Evolutionary conservation across 331 rosid species (phyloP), one percentile per base, ranked within the genome.

Genomic region (Spiraea crenata): DNA sequence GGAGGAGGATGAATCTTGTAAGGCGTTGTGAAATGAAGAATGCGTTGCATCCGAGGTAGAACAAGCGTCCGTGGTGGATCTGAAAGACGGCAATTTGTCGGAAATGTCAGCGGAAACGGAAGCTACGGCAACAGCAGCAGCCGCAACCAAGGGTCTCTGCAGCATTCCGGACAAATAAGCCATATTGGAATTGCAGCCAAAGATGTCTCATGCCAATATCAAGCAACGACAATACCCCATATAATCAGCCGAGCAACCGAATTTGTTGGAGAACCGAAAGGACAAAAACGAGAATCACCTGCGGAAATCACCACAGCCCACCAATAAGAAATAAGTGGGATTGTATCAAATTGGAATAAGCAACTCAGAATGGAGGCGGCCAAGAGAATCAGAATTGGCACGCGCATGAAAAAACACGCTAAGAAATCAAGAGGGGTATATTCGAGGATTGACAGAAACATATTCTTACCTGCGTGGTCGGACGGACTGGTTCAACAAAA

Each of bases 61-160:
- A 65, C 75, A 71, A 65, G 72, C 74, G 67, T 81, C 73, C 31
- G 31, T 25, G 0, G 70, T 60, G 7, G 86, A 76, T 54, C 83
- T 86, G 63, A 44, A 60, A 39, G 86, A 75, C 2, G 93, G 87
- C 47, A 84, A 59, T 74, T 77, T 84, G 39, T 84, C 84, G 1
- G 91, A 79, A 34, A 89, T 47, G 40, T 93, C 97, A 14, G 82
- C 38, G 37, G 97, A 95, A 68, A 91, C 79, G 48, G 96, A 95
- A 52, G 99, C 93, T 0, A 61, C 85, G 31, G 92, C 89, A 54
- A 95, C 87, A 3, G 97, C 97, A 14, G 88, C 85, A 9, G 97
- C 96, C 13, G 99, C 99, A n/a, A 84, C 81, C n/a, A 95, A 84
- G 46, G 99, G 99, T 5, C 99, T 78, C 74, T 89, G 99, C 81